Percentiles rank a stretch among this genome's conserved stretches.
Conservation (phyloP, 2,329 filamentous ascomycete genomes). For the Paecilomyces formosus region DNA sequence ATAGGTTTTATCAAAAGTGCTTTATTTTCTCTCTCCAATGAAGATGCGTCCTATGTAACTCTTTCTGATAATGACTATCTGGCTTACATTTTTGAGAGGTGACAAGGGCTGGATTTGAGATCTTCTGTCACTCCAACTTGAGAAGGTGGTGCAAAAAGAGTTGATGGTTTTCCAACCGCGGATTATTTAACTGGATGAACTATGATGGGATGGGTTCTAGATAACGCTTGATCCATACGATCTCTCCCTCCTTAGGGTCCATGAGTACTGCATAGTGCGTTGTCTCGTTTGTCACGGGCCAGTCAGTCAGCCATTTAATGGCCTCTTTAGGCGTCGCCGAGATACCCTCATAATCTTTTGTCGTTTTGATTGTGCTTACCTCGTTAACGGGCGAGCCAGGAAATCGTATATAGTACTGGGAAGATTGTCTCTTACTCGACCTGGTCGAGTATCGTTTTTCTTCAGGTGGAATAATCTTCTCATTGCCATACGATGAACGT, state of each 20-base stretch:
- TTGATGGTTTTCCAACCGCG: no score
- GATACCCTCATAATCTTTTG: conserved; percentile 10
- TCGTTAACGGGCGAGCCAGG: not conserved
- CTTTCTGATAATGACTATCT: not conserved
- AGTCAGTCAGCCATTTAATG: conserved; percentile 42
- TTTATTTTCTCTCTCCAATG: not conserved
- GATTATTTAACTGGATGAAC: not conserved
- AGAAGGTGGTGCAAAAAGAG: no score
- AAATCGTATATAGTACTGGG: not conserved
- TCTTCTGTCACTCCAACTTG: no score
- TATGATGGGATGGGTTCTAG: not conserved
- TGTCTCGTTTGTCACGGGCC: conserved; percentile 49
- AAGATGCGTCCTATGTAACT: not conserved
- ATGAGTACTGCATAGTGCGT: conserved; percentile 54
- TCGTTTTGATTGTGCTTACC: conserved; percentile 5
- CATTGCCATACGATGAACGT: conserved; percentile 4
- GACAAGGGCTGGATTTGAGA: no score
- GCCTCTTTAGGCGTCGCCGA: conserved; percentile 28
- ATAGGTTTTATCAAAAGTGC: no score
- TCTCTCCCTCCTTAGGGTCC: conserved; percentile 28
- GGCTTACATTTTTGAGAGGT: no score
- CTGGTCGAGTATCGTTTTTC: not conserved
- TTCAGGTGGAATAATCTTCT: conserved; percentile 8
- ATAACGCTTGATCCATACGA: not conserved
- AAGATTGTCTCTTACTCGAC: not conserved